A percentile compares a stretch with the other conserved stretches of the same genome.
These are phyloP conservation scores for Aspergillus quadricinctus DNA, from an alignment of 2,329 filamentous ascomycete species.

Conservation along the genomic window DNA sequence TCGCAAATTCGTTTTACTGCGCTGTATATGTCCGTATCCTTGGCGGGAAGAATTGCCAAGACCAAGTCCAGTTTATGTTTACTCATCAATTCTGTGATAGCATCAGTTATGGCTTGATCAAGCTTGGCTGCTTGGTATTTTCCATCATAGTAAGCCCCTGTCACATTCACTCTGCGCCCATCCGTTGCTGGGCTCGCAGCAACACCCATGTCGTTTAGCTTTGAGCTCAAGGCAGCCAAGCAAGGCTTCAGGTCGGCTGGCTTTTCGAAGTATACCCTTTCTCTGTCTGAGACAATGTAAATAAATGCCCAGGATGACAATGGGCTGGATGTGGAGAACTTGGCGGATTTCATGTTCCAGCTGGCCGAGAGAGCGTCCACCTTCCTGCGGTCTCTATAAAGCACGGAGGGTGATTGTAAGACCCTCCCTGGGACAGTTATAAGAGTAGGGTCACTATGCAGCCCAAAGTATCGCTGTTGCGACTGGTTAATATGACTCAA, in stretches of 20 bases:
- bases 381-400: too few relatives aligned
- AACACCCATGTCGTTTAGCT: constrained; percentile 27
- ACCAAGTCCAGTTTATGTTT: constrained; percentile 41
- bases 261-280: constrained; percentile 2
- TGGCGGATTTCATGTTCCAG: constrained; percentile 64
- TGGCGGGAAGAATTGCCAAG: constrained; percentile 55
- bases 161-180: constrained; percentile 13
- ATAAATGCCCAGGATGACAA: constrained; percentile 29
- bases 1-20: constrained; percentile 66
- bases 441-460: constrained; percentile 31
- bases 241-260: constrained; percentile 6
- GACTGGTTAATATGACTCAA: too few relatives aligned
- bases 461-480: too few relatives aligned
- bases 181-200: constrained; percentile 3
- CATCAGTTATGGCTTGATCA: too few relatives aligned
- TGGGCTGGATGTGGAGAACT: constrained; percentile 51
- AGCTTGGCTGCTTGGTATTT: constrained; percentile 9
- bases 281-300: constrained; percentile 12
- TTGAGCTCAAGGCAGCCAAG: constrained; percentile 15
- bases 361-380: constrained; percentile 41
- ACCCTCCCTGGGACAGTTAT: constrained; percentile 20
- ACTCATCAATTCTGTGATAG: constrained; percentile 16
- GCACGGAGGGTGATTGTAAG: too few relatives aligned
- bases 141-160: constrained; percentile 9
- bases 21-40: constrained; percentile 56